phyloP scores from a whole-genome alignment of 2,329 filamentous ascomycete species.

The Ophiostoma populinum region DNA sequence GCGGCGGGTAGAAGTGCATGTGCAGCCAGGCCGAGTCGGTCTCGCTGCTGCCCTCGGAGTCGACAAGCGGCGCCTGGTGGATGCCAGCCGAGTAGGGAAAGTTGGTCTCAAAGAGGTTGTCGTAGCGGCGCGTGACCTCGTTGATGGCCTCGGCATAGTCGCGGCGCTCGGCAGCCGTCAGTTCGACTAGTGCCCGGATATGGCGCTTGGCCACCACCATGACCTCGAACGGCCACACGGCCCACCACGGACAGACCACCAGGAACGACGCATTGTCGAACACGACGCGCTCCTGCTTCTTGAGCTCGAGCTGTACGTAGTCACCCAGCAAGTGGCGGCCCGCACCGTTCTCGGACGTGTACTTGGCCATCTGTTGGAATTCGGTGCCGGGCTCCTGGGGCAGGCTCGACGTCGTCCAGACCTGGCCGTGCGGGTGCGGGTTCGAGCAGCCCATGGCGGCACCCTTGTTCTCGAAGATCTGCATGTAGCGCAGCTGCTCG shows the following conservation, averaged over 20 bases:
- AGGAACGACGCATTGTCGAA: conserved; percentile 77
- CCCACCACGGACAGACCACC: conserved; percentile 94
- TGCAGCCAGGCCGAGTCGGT: conserved; percentile 81
- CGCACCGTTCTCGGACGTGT: conserved; percentile 48
- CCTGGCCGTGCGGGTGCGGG: conserved; percentile 89
- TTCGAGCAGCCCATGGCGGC: conserved; percentile 97
- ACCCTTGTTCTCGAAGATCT: conserved; percentile 99
- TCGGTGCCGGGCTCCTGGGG: conserved; percentile 81
- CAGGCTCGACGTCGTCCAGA: conserved; percentile 84
- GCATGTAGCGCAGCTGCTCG: conserved; percentile 86
- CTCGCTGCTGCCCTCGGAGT: conserved; percentile 61
- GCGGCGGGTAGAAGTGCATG: conserved; percentile 92
- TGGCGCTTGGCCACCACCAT: conserved; percentile 76
- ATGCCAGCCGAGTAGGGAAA: conserved; percentile 97
- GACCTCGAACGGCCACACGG: conserved; percentile 90
- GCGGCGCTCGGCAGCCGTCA: conserved; percentile 51
- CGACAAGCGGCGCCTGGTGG: conserved; percentile 72
- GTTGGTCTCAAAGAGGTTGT: conserved; percentile 91
- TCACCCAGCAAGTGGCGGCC: conserved; percentile 68
- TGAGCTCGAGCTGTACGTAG: conserved; percentile 67
- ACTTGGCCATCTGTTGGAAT: conserved; percentile 60
- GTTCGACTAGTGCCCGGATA: conserved; percentile 68
- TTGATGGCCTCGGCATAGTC: conserved; percentile 70
- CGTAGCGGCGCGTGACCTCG: conserved; percentile 79
- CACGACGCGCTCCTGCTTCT: conserved; percentile 71